Evolutionary conservation across 495 filamentous ascomycete species (phyloP), one percentile per base, ranked within the genome.

Genomic region (Penicillium herquei): DNA sequence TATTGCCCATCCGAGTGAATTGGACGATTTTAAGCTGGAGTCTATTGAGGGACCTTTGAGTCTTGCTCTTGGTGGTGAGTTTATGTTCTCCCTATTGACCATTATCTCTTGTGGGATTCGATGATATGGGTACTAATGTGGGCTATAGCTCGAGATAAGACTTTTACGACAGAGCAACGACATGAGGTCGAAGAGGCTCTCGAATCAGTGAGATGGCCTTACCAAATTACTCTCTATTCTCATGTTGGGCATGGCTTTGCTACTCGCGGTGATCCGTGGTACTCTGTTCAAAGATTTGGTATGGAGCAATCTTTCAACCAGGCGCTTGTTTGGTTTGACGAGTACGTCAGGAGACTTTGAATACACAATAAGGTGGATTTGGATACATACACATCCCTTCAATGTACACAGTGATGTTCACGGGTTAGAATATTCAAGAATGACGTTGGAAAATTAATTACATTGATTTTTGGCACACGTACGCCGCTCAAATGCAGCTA

Each of bases 281-380:
- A 81, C 37, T 79, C 78, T 61, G 37, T 63, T 31, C 67, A 80
- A 64, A 87, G 79, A 71, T 91, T 77, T 53, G 85, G 87, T 26
- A 90, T 89, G 75, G 87, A 93, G 72, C 79, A 84, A 67, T 88
- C 87, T 11, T 91, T 91, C 56, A 52, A 77, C 32, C 88, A 92
- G 69, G 88, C 88, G 31, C 77, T 89, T 49, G 61, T 71, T 45
- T 93, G 89, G 89, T 91, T 92, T 56, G 76, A 88, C 42, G 62
- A 76, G 57, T 72, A 69, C 18, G 32, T 64, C 5, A 46, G 50
- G 44, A n/a, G 26, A 6, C 16, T 30, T 30, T 43, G 17, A 17
- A 37, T 13, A 37, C 8, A 3, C 6, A 37, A 37, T 7, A 26
- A 26, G 21, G 21, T 26, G 21, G 21, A 26, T 26, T 26, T 4